Evolutionary conservation across 1,284 basidiomycete genomes (phyloP).

Genomic region (Mycosarcoma mackinlayi): DNA sequence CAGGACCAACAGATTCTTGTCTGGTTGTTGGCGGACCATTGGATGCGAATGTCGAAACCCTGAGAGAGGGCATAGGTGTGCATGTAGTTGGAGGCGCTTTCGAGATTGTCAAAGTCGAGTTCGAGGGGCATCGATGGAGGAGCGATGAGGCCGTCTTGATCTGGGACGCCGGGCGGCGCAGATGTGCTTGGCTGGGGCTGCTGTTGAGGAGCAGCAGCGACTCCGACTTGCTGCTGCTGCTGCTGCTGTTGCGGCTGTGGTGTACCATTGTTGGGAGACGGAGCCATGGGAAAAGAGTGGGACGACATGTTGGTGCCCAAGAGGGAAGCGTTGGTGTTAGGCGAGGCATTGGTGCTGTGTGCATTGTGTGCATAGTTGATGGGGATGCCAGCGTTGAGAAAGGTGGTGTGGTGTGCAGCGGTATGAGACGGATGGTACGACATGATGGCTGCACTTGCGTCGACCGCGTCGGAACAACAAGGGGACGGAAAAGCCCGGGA

Average conservation of each 20-base stretch:
- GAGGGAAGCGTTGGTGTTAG: constrained; percentile 25
- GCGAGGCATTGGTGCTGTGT: constrained; percentile 20
- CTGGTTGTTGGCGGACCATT: constrained; percentile 56
- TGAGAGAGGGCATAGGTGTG: constrained; percentile 51
- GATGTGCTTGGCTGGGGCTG: constrained; percentile 15
- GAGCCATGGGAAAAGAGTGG: constrained; percentile 46
- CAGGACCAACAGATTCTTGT: constrained; percentile 53
- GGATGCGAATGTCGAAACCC: constrained; percentile 53
- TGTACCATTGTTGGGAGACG: constrained; percentile 34
- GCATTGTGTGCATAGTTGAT: constrained; percentile 36
- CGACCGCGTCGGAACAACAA: too few species aligned
- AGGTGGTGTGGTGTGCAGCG: constrained; percentile 28
- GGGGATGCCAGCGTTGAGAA: constrained; percentile 27
- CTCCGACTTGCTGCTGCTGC: constrained; percentile 16
- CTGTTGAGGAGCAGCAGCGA: constrained; percentile 15
- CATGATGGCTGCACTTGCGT: constrained; percentile 17
- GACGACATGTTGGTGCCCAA: constrained; percentile 35
- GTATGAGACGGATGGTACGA: constrained; percentile 47
- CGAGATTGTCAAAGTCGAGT: constrained; percentile 51
- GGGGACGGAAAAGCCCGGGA: too few species aligned
- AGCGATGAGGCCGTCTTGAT: constrained; percentile 34
- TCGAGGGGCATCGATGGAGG: constrained; percentile 53
- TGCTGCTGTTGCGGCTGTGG: constrained; percentile 22
- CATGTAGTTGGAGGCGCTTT: constrained; percentile 52
- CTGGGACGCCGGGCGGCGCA: constrained; percentile 38